Evolutionary conservation across 2,329 filamentous ascomycete genomes (phyloP).

Genomic region (Fusarium brevicatenulatum): DNA sequence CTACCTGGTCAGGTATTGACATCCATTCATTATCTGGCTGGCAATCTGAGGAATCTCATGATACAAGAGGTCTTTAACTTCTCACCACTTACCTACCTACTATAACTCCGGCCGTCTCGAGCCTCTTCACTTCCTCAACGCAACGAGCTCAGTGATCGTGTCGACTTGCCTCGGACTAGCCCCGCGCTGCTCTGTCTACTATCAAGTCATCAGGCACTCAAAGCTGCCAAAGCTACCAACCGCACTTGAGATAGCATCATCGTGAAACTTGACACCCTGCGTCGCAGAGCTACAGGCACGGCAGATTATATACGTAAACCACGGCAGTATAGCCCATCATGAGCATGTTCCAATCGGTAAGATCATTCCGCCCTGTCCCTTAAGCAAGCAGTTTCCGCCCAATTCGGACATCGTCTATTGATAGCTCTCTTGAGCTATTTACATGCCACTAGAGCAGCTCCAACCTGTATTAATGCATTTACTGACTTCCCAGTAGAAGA

Average conservation of each 20-base stretch:
- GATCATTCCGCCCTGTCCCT: neutral
- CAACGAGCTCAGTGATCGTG: neutral
- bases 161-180: neutral
- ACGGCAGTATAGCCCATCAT: neutral
- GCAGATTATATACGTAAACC: no score
- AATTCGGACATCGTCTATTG: neutral
- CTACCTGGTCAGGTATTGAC: neutral
- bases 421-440: constrained; percentile 29
- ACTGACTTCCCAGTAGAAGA: constrained; percentile 54
- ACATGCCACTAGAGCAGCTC: neutral
- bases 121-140: neutral
- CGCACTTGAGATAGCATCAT: constrained; percentile 33
- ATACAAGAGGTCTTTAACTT: neutral
- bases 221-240: constrained; percentile 13
- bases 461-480: neutral
- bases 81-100: neutral
- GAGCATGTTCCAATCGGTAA: constrained; percentile 48
- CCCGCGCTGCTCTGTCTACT: constrained; percentile 8
- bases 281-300: neutral
- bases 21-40: neutral
- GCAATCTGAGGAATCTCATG: neutral
- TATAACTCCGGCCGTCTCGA: neutral
- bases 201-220: constrained; percentile 15
- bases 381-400: neutral
- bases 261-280: neutral